phyloP scores from a whole-genome alignment of 352 stramenopile species.

The Globisporangium rhizosaccharum region DNA sequence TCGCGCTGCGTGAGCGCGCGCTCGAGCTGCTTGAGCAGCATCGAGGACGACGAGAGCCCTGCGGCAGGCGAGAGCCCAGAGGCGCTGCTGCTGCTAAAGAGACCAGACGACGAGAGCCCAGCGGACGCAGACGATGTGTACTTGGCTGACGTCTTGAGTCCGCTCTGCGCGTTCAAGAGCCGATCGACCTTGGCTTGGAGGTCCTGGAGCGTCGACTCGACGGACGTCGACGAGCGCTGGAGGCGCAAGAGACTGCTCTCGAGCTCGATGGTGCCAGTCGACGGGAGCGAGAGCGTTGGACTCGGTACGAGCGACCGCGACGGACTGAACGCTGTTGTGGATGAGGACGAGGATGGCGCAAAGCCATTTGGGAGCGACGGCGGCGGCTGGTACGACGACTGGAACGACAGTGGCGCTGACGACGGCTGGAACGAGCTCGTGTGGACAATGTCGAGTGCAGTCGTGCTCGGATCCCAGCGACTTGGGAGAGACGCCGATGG shows the following conservation, averaged over 20 bases:
- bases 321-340: conserved; percentile 7
- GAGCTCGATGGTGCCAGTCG: conserved; percentile 27
- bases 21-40: conserved; percentile 70
- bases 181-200: conserved; percentile 80
- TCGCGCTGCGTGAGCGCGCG: conserved; percentile 66
- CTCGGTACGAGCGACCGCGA: conserved; percentile 17
- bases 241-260: conserved; percentile 66
- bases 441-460: conserved; percentile 4
- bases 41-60: conserved; percentile 20
- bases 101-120: neutral
- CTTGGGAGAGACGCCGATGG: conserved; percentile 8
- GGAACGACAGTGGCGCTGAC: neutral
- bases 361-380: conserved; percentile 1
- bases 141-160: conserved; percentile 34
- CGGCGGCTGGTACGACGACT: conserved; percentile 6
- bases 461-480: conserved; percentile 7
- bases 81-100: conserved; percentile 16
- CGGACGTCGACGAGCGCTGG: conserved; percentile 70
- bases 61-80: conserved; percentile 21
- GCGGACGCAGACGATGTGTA: conserved; percentile 16
- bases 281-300: conserved; percentile 22
- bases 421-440: neutral
- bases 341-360: neutral
- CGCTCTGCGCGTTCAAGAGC: conserved; percentile 52
- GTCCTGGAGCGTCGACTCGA: conserved; percentile 68